Evolutionary conservation across 495 filamentous ascomycete species (phyloP), one percentile per base, ranked within the genome.

Genomic region (Neurospora sp.): DNA sequence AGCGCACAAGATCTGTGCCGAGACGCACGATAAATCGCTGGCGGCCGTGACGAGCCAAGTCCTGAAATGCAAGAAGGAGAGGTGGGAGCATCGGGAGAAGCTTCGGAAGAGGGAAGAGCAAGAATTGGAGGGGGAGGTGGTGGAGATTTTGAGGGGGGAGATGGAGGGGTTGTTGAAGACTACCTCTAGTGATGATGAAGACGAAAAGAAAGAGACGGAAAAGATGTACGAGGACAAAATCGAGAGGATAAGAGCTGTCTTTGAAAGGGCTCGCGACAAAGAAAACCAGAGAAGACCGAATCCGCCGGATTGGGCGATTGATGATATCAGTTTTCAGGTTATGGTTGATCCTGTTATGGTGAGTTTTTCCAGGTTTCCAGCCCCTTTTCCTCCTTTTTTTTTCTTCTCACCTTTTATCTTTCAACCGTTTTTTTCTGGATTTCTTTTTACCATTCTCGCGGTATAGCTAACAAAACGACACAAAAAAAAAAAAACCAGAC

Each of bases 331-430:
- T 1, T 98, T 98, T 75, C 86, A 88, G 44, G 87, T 98, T 73
- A 97, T 99, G 94, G 87, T 95, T 76, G 96, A 99, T 81, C 96
- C 93, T 5, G 92, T 96, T 14, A 85, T 94, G 20, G 89, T 91
- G 81, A 77, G 86, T 83, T 5, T 68, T 40, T 41, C 31, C 31
- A 31, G 31, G 27, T 27, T 27, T 27, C 31, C 31, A 31, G 31
- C 31, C 31, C 39, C 39, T 70, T 10, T 46, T 42, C 41, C 11
- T 7, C 20, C 4, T 16, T 8, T 5, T 69, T 20, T 35, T 12
- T 6, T 10, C 18, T 31, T 18, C 14, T 39, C 48, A 27, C 11
- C 73, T 16, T 27, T 69, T 37, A 31, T 31, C 31, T 31, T 31
- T 31, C 31, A 31, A 31, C 31, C 31, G 27, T 12, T 6, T 10